Percentiles rank a stretch among this genome's conserved stretches.
These are phyloP conservation scores for Cercophora samala DNA, from an alignment of 495 filamentous ascomycete species.

Conservation along the genomic window DNA sequence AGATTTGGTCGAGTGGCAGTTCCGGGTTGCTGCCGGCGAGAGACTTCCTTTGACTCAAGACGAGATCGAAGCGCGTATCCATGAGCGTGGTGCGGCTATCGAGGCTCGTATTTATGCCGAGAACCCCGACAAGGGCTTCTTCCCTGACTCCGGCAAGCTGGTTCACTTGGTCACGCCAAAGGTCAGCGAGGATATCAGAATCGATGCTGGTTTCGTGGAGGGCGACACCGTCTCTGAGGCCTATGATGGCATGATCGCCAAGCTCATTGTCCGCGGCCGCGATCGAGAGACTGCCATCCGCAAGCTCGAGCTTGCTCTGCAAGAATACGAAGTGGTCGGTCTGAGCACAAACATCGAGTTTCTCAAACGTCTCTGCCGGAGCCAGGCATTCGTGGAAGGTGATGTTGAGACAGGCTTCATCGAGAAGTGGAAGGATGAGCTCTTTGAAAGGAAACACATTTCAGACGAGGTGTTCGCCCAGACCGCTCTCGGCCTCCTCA, in stretches of 20 bases:
- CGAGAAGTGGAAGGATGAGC: constrained; percentile 72
- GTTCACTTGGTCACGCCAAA: constrained; percentile 75
- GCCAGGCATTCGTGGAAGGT: constrained; percentile 76
- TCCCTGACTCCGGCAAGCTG: constrained; percentile 88
- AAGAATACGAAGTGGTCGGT: constrained; percentile 89
- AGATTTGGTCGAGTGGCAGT: constrained; percentile 95
- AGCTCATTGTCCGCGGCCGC: constrained; percentile 85
- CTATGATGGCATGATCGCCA: constrained; percentile 99
- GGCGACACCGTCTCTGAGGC: constrained; percentile 93
- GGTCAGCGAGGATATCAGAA: constrained; percentile 67
- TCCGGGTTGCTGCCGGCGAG: constrained; percentile 84
- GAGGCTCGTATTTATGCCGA: constrained; percentile 97
- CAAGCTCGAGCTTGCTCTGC: constrained; percentile 75
- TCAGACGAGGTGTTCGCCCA: constrained; percentile 72
- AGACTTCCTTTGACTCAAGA: constrained; percentile 81
- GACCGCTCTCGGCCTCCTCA: constrained; percentile 70
- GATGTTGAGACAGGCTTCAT: constrained; percentile 97
- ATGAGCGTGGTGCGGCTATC: constrained; percentile 77
- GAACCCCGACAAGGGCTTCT: constrained; percentile 83
- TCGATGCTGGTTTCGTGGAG: constrained; percentile 87
- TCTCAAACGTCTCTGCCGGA: constrained; percentile 77
- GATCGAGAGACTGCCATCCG: constrained; percentile 77
- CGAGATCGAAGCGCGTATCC: constrained; percentile 73
- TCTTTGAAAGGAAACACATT: constrained; percentile 56
- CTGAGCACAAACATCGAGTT: constrained; percentile 96